Base-by-base conservation (phyloP, 106 monocot genomes). In the Acanthochlamys bracteata region DNA sequence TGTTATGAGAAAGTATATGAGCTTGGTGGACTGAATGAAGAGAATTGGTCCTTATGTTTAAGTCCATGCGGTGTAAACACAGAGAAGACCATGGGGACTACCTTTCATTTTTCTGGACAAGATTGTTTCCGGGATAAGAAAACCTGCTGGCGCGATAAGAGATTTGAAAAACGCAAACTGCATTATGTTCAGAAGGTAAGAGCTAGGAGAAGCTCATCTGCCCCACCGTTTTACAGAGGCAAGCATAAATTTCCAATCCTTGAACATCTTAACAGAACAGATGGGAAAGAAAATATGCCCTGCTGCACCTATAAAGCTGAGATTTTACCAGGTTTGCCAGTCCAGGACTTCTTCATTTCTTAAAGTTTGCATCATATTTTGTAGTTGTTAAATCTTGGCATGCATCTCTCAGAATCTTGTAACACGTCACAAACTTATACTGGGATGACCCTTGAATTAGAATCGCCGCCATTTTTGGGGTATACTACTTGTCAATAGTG, bases 221-320 rank as follows among this genome's bases (percentile, higher is more conserved):
- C 96, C 54, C 96, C 96, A 39, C 91, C 96, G 55, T 85, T 98
- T 73, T 79, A 79, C 71, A 83, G 66, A 53, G 72, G 57, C 25
- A 88, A 79, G 74, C 51, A 25, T 26, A 91, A 73, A 69, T 83
- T 72, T 63, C 65, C 74, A 26, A 59, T 67, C 39, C 41, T 80
- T 73, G 59, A 70, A 12, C 67, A 59, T 61, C 54, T 65, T 39
- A 70, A 53, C 22, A 61, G 17, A 41, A 21, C 20, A 53, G 61
- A 62, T 8, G 60, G 67, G 59, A 62, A 81, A 60, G 62, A 66
- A 10, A 57, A 33, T 66, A 61, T 47, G 47, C 55, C 23, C 63
- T 10, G 58, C 33, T 43, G 10, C 40, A 23, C 43, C 20, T 26
- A 74, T 61, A 39, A 20, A 42, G 43, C 19, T n/a, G 39, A 55